Conservation (phyloP, 2,329 filamentous ascomycete species). For the Talaromyces atroroseus region DNA sequence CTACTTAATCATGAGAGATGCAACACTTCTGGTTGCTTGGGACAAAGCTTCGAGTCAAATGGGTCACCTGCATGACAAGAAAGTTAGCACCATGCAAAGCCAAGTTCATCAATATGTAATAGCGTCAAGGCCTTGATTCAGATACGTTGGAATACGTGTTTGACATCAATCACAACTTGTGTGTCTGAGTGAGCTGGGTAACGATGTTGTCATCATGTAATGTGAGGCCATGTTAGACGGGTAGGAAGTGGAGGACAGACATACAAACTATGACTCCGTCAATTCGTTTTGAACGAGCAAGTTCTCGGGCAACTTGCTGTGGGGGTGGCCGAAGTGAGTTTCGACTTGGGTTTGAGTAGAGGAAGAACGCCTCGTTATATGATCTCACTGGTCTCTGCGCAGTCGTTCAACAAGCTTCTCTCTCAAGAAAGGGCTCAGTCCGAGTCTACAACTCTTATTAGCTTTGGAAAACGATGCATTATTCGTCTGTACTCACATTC, state of each 20-base stretch:
- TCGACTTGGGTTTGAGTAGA: neutral
- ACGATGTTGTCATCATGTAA: slow-evolving; percentile 15
- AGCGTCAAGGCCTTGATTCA: neutral
- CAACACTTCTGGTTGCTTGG: neutral
- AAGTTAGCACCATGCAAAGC: neutral
- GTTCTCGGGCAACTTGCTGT: neutral
- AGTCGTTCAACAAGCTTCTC: slow-evolving; percentile 47
- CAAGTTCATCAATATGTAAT: neutral
- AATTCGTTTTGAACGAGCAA: neutral
- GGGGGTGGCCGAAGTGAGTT: neutral
- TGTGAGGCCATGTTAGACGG: neutral
- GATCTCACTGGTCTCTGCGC: slow-evolving; percentile 24
- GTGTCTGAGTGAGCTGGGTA: slow-evolving; percentile 16
- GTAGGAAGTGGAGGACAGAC: neutral
- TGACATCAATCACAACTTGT: slow-evolving; percentile 15
- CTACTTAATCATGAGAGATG: neutral
- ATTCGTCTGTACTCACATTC: slow-evolving; percentile 43
- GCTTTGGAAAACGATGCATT: slow-evolving; percentile 18
- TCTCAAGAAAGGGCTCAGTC: slow-evolving; percentile 45
- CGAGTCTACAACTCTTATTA: slow-evolving; percentile 31
- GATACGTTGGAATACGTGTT: slow-evolving; percentile 13
- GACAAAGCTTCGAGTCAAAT: neutral
- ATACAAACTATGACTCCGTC: neutral
- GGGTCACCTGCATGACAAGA: neutral
- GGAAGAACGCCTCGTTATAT: slow-evolving; percentile 14